A percentile compares a stretch with the other conserved stretches of the same genome.
Conservation (phyloP, 768 basidiomycete species). For the Leucocoprinus leucothites region DNA sequence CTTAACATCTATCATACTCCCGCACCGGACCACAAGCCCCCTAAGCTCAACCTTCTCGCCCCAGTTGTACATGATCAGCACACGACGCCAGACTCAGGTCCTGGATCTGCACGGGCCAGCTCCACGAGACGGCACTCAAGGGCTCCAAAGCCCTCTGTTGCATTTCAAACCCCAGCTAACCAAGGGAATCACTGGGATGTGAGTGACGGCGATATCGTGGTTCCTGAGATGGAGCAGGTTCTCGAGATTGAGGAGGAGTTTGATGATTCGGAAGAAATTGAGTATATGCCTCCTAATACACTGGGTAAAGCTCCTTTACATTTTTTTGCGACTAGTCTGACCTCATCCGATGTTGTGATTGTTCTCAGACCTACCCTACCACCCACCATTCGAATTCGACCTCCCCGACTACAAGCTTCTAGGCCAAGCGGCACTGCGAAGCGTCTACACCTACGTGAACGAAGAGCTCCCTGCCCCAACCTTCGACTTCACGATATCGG, state of each 20-base stretch:
- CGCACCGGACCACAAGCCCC: conserved; percentile 25
- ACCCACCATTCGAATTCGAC: conserved; percentile 42
- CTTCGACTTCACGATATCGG: conserved; percentile 21
- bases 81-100: conserved; percentile 29
- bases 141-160: conserved; percentile 41
- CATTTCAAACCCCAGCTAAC: conserved; percentile 65
- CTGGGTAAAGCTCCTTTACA: conserved; percentile 23
- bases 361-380: conserved; percentile 37
- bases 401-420: conserved; percentile 42
- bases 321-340: not conserved
- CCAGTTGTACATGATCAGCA: conserved; percentile 15
- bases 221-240: conserved; percentile 23
- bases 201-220: conserved; percentile 44
- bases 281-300: conserved; percentile 51
- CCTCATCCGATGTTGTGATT: not conserved
- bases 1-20: conserved; percentile 9
- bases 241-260: conserved; percentile 28
- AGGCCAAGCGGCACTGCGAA: conserved; percentile 31
- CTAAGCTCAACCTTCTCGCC: conserved; percentile 21
- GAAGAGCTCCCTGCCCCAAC: conserved; percentile 31
- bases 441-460: conserved; percentile 29
- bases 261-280: conserved; percentile 43
- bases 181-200: conserved; percentile 76
- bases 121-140: conserved; percentile 65
- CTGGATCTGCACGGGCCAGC: conserved; percentile 52